Conservation (phyloP, 257 asterid species). For the Solanum chmielewskii region DNA sequence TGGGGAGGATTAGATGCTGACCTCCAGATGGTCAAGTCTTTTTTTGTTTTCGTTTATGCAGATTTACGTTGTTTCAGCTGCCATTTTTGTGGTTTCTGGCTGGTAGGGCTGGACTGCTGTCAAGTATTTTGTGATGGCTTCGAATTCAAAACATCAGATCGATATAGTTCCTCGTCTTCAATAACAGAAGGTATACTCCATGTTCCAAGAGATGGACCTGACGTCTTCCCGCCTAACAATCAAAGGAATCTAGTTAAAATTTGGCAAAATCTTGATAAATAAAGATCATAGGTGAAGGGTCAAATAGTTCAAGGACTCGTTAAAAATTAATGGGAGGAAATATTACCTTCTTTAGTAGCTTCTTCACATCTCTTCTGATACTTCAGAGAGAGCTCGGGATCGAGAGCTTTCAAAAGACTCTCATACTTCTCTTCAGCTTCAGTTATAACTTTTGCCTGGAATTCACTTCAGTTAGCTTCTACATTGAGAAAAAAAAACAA, state of each 20-base stretch:
- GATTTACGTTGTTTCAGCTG: neutral
- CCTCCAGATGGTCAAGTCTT: neutral
- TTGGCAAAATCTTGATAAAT: neutral
- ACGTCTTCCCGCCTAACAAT: constrained; percentile 49
- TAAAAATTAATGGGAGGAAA: neutral
- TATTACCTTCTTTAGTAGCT: constrained; percentile 82
- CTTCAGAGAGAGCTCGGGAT: constrained; percentile 35
- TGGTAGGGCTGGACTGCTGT: neutral
- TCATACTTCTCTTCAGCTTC: constrained; percentile 74
- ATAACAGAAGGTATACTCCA: constrained; percentile 79
- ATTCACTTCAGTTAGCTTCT: neutral
- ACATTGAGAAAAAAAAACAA: neutral
- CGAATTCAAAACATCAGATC: constrained; percentile 18
- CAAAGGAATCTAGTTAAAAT: neutral
- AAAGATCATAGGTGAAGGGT: neutral
- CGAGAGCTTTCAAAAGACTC: constrained; percentile 37
- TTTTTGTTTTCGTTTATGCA: neutral
- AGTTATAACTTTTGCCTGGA: constrained; percentile 59
- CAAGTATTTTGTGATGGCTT: neutral
- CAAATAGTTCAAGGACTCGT: neutral
- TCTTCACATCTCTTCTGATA: constrained; percentile 81
- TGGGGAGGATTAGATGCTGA: neutral
- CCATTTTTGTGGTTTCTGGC: neutral
- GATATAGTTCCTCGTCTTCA: constrained; percentile 48
- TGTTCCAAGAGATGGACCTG: constrained; percentile 79